Evolutionary conservation across 164 flowering plant species (phyloP), one percentile per base, ranked within the genome.

Genomic region (Tinospora cordifolia): DNA sequence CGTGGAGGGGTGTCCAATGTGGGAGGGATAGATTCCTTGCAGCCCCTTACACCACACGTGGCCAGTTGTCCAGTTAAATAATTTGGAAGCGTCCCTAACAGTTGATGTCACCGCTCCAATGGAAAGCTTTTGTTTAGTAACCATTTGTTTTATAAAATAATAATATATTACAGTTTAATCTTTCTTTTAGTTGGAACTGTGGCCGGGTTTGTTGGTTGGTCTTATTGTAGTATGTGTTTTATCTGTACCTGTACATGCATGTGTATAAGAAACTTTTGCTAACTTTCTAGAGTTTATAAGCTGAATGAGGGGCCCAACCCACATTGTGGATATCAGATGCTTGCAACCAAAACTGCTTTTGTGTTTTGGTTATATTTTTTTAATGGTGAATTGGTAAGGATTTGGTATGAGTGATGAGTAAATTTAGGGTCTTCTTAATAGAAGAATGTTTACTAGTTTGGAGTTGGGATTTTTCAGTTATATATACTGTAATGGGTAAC

Each of bases 311-410:
- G 60, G 8, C 60, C 60, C 21, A 54, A 22, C 60, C n/a, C 21
- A n/a, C 60, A 54, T 54, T 54, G 60, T 54, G 60, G 60, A 54
- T 54, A 19, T 54, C 60, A 54, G 60, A n/a, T 54, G n/a, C 60
- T 54, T 54, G 24, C 6, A 19, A 13, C n/a, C 60, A 54, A 22
- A 54, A 21, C 60, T 54, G 60, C 60, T 54, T 54, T 54, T 54
- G 60, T 51, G 19, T 54, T 19, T 54, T 54, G 7, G n/a, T 54
- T 24, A 21, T 30, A 30, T 30, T 30, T 30, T 30, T 4, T 30
- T 30, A 30, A 4, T 2, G 36, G 60, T 54, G 60, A 54, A 54
- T 54, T 54, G 60, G 60, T 54, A 13, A 54, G 24, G 60, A n/a
- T 30, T 54, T 54, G 60, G 60, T 54, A 44, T n/a, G 24, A 54